Percentiles rank a stretch among this genome's conserved stretches.
Evolutionary conservation across 768 basidiomycete species (phyloP).

Genomic region (Rhodosporidiobolus odoratus): DNA sequence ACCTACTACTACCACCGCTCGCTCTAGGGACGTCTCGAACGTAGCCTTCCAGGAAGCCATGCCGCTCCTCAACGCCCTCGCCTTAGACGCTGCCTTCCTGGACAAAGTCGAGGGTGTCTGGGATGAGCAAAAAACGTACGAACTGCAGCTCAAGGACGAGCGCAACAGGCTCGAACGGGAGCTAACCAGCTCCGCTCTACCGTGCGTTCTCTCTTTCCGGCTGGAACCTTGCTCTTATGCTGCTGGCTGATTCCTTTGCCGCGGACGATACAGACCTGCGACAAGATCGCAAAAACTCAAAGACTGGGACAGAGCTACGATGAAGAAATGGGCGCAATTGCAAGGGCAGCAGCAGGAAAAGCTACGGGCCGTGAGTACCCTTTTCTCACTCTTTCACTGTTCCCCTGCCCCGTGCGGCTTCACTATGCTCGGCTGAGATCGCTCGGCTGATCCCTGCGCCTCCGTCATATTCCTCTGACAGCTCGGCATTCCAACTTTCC

Average conservation of each 20-base stretch:
- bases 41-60: slow-evolving; percentile 30
- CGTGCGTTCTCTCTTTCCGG: not conserved
- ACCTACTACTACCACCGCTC: not conserved
- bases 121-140: slow-evolving; percentile 30
- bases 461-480: not conserved
- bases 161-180: slow-evolving; percentile 23
- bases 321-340: slow-evolving; percentile 13
- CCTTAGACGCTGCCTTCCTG: not conserved
- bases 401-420: not conserved
- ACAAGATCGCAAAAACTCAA: not conserved
- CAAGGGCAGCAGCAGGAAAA: slow-evolving; percentile 22
- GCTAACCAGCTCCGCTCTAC: not conserved
- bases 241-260: not conserved
- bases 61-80: slow-evolving; percentile 26
- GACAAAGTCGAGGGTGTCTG: slow-evolving; percentile 11
- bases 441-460: not conserved
- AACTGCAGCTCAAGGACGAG: slow-evolving; percentile 34
- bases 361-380: slow-evolving; percentile 12
- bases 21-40: slow-evolving; percentile 5
- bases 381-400: not conserved
- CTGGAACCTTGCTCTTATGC: not conserved
- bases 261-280: not conserved
- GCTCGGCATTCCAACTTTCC: slow-evolving; percentile 33
- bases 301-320: slow-evolving; percentile 20
- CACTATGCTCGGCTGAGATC: too few relatives aligned